A percentile compares a stretch with the other conserved stretches of the same genome.
These are phyloP conservation scores for Vitis riparia DNA, from an alignment of 164 flowering plant genomes.

Conservation along the genomic window DNA sequence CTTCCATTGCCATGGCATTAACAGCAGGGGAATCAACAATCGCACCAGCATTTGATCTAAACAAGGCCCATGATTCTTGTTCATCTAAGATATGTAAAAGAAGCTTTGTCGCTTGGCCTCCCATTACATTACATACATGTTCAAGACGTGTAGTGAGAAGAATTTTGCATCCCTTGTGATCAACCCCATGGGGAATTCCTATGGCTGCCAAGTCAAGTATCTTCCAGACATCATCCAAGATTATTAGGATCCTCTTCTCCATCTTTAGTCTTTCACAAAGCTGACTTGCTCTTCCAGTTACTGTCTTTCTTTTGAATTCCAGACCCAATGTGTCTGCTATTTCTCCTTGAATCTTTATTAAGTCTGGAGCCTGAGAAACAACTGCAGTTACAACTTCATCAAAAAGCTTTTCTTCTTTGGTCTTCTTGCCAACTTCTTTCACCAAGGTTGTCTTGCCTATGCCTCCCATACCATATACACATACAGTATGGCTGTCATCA, in stretches of 20 bases:
- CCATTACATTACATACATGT: slow-evolving; percentile 1
- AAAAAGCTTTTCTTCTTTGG: background rate
- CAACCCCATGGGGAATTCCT: slow-evolving; percentile 8
- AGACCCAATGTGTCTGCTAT: background rate
- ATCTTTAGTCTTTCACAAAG: background rate
- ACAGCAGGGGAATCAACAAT: background rate
- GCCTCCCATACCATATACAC: slow-evolving; percentile 10
- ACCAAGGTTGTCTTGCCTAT: slow-evolving; percentile 10
- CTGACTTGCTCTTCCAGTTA: background rate
- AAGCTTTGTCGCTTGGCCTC: background rate
- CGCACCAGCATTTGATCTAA: background rate
- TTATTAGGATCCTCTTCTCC: background rate
- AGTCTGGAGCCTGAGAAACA: slow-evolving; percentile 1
- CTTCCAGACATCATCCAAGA: slow-evolving; percentile 11
- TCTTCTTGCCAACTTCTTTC: background rate
- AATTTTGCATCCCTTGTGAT: slow-evolving; percentile 3
- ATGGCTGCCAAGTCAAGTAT: background rate
- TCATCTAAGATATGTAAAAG: background rate
- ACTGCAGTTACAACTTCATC: slow-evolving; percentile 4
- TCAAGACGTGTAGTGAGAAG: background rate
- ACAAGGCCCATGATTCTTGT: slow-evolving; percentile 5
- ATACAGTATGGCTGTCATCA: background rate
- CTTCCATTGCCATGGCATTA: background rate
- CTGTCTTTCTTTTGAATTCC: background rate
- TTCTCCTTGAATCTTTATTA: slow-evolving; percentile 1